These are phyloP conservation scores for Chamaecyparis obtusa DNA, from an alignment of 75 land plant genomes.

Conservation along the genomic window DNA sequence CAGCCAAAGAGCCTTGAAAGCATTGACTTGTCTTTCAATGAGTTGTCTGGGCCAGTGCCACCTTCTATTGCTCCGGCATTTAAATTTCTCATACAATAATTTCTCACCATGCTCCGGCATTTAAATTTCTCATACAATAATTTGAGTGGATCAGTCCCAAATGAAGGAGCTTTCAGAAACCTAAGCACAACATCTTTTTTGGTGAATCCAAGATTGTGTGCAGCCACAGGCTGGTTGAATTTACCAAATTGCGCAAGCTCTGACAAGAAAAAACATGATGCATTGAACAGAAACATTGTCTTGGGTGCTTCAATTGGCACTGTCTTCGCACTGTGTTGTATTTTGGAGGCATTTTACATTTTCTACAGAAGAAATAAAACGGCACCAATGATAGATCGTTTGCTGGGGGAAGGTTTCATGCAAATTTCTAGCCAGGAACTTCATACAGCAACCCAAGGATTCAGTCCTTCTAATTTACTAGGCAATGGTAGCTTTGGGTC, in stretches of 20 bases:
- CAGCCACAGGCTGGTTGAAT: neutral
- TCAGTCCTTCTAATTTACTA: slow-evolving; percentile 35
- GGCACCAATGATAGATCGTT: neutral
- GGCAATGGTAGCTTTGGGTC: slow-evolving; percentile 51
- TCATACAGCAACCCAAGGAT: slow-evolving; percentile 11
- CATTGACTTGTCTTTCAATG: slow-evolving; percentile 31
- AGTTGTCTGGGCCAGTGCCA: slow-evolving; percentile 28
- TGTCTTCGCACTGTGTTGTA: neutral
- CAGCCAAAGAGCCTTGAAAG: neutral
- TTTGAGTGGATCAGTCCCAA: slow-evolving; percentile 28
- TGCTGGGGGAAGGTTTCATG: neutral
- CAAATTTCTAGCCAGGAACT: neutral
- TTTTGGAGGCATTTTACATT: too few relatives aligned
- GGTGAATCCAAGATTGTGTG: slow-evolving; percentile 28
- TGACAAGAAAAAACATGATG: neutral
- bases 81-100: too few relatives aligned
- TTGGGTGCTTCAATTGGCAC: neutral
- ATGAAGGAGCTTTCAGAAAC: slow-evolving; percentile 18
- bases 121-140: slow-evolving; percentile 37
- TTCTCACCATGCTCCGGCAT: too few relatives aligned
- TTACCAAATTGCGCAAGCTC: neutral
- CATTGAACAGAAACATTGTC: too few relatives aligned
- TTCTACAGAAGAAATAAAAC: neutral
- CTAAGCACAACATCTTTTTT: slow-evolving; percentile 8
- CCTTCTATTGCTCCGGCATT: neutral